A percentile compares a stretch with the other conserved stretches of the same genome.
phyloP scores from a whole-genome alignment of 306 rosid species.

The Adenanthera pavonina region DNA sequence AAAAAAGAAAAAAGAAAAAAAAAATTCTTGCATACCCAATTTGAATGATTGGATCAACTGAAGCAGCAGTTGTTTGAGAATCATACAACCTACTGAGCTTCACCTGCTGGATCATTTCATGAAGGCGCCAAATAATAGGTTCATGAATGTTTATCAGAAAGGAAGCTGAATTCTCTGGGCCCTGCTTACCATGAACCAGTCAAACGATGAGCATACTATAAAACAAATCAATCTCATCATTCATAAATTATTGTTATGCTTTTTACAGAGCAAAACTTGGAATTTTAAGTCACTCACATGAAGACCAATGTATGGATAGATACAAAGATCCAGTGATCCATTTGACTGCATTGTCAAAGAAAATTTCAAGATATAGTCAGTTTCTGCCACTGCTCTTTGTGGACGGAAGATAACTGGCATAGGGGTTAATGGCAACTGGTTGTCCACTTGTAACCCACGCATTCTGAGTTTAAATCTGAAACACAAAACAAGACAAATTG shows the following conservation, averaged over 20 bases:
- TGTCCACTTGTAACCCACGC: conserved; percentile 89
- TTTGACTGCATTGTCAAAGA: conserved; percentile 86
- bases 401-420: conserved; percentile 98
- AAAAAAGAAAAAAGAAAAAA: conserved; percentile 20
- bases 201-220: conserved; percentile 19
- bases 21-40: conserved; percentile 68
- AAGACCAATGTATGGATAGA: conserved; percentile 91
- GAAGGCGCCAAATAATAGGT: conserved; percentile 97
- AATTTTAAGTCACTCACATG: conserved; percentile 62
- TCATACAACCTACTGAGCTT: conserved; percentile 77
- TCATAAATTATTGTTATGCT: conserved; percentile 3
- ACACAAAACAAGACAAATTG: conserved; percentile 23
- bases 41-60: conserved; percentile 89
- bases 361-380: conserved; percentile 83
- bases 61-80: conserved; percentile 85
- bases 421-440: conserved; percentile 93
- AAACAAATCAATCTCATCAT: conserved; percentile 27
- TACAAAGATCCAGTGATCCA: conserved; percentile 89
- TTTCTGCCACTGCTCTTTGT: conserved; percentile 76
- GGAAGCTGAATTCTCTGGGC: conserved; percentile 86
- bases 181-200: conserved; percentile 58
- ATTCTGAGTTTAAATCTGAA: conserved; percentile 83
- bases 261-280: conserved; percentile 19
- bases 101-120: conserved; percentile 92
- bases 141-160: conserved; percentile 88